Percentiles rank a stretch among this genome's conserved stretches.
Conservation (phyloP, 805 yeast species). For the Sugiyamaella lignohabitans region DNA sequence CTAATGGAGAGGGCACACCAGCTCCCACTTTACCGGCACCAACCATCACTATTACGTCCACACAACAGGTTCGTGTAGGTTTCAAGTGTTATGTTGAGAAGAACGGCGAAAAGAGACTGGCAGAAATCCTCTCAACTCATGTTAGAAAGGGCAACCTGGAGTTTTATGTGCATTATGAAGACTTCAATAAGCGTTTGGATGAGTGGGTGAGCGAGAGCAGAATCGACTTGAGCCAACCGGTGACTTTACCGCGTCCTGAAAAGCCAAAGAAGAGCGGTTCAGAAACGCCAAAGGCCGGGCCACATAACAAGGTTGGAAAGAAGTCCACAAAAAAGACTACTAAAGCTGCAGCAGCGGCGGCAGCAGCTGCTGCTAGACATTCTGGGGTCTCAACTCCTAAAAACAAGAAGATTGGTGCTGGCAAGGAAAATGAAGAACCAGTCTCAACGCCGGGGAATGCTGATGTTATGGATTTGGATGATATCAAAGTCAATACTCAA, state of each 20-base stretch:
- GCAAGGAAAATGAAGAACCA: constrained; percentile 32
- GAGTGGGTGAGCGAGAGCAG: constrained; percentile 82
- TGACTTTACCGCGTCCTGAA: constrained; percentile 63
- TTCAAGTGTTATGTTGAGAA: constrained; percentile 77
- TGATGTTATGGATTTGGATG: constrained; percentile 79
- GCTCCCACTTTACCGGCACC: constrained; percentile 3
- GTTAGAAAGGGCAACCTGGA: constrained; percentile 67
- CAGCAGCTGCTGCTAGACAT: constrained; percentile 7
- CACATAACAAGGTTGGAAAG: constrained; percentile 32
- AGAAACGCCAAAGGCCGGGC: constrained; percentile 12
- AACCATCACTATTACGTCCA: constrained; percentile 34
- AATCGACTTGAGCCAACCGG: constrained; percentile 63
- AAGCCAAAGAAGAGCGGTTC: constrained; percentile 34
- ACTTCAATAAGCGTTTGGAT: constrained; percentile 91
- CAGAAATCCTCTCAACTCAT: constrained; percentile 78
- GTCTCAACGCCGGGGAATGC: too few relatives aligned
- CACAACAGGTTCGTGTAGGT: constrained; percentile 38
- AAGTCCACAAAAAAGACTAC: constrained; percentile 9
- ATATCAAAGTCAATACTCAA: constrained; percentile 74
- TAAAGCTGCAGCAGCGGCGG: constrained; percentile 9
- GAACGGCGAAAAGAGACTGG: constrained; percentile 71
- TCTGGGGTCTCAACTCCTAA: constrained; percentile 1
- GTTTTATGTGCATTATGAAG: constrained; percentile 90
- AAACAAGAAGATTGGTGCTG: constrained; percentile 11
- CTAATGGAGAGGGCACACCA: constrained; percentile 1